Evolutionary conservation across 306 rosid species (phyloP).

Genomic region (Cucumis sativus): DNA sequence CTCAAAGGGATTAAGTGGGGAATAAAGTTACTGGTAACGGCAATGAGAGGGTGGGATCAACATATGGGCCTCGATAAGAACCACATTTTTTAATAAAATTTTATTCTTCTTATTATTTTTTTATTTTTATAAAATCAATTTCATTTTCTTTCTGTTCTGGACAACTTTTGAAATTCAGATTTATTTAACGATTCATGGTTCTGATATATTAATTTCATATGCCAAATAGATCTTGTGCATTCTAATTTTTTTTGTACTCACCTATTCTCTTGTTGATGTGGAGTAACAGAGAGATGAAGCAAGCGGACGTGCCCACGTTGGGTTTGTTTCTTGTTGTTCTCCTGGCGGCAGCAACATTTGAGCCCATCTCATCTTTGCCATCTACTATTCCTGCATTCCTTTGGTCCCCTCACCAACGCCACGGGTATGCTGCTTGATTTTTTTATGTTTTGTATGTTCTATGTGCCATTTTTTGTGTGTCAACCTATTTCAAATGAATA

Average conservation of each 20-base stretch:
- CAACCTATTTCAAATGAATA: not conserved
- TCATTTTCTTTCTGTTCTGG: too few relatives aligned
- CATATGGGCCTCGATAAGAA: too few relatives aligned
- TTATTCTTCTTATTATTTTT: too few relatives aligned
- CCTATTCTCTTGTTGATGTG: not conserved
- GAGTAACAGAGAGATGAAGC: constrained; percentile 15
- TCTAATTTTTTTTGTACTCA: not conserved
- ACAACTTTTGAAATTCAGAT: not conserved
- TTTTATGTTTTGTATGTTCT: not conserved
- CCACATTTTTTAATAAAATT: too few relatives aligned
- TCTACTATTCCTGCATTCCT: constrained; percentile 80
- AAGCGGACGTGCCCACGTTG: constrained; percentile 13
- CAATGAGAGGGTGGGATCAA: too few relatives aligned
- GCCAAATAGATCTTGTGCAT: not conserved
- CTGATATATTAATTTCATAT: not conserved
- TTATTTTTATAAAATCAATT: too few relatives aligned
- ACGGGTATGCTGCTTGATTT: constrained; percentile 4
- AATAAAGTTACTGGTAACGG: too few relatives aligned
- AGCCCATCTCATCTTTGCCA: constrained; percentile 29
- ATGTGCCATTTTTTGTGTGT: not conserved
- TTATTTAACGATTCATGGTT: not conserved
- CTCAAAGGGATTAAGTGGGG: too few relatives aligned
- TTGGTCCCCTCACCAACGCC: constrained; percentile 53
- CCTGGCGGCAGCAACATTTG: constrained; percentile 21
- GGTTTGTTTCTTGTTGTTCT: constrained; percentile 26